Evolutionary conservation across 2,329 filamentous ascomycete genomes (phyloP).

Genomic region (Cordyceps cateniannulata): DNA sequence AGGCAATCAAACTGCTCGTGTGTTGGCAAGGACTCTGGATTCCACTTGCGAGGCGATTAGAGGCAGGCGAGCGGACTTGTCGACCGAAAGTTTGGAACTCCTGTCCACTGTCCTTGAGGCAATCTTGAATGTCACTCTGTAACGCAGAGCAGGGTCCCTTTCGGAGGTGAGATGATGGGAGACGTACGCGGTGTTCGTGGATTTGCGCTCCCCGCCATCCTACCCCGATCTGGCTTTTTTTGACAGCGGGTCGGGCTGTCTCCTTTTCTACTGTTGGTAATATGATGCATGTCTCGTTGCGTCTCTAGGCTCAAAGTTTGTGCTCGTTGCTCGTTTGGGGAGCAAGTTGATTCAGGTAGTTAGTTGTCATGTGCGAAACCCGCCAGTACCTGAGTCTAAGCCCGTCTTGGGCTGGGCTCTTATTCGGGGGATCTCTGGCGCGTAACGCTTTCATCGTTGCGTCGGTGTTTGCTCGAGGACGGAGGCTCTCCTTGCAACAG

Average conservation of each 20-base stretch:
- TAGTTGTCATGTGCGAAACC: background rate
- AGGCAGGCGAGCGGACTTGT: background rate
- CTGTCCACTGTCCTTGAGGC: background rate
- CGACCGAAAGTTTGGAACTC: background rate
- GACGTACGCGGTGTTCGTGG: background rate
- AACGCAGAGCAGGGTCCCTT: background rate
- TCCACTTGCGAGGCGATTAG: background rate
- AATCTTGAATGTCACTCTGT: background rate
- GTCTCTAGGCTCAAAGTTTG: background rate
- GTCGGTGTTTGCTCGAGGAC: background rate
- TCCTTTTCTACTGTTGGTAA: background rate
- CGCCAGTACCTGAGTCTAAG: constrained; percentile 6
- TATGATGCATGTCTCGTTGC: background rate
- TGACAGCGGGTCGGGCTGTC: background rate
- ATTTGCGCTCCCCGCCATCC: background rate
- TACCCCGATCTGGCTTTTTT: background rate
- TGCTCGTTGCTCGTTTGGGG: background rate
- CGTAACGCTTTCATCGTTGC: background rate
- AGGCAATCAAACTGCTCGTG: constrained; percentile 10
- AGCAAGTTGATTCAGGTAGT: background rate
- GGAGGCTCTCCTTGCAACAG: constrained; percentile 5
- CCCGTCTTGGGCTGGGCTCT: background rate
- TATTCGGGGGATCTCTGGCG: background rate
- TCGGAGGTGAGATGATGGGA: background rate
- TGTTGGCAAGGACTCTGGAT: background rate